A percentile compares a stretch with the other conserved stretches of the same genome.
phyloP scores from a whole-genome alignment of 805 yeast genomes.

The Nakazawaea wickerhamii region DNA sequence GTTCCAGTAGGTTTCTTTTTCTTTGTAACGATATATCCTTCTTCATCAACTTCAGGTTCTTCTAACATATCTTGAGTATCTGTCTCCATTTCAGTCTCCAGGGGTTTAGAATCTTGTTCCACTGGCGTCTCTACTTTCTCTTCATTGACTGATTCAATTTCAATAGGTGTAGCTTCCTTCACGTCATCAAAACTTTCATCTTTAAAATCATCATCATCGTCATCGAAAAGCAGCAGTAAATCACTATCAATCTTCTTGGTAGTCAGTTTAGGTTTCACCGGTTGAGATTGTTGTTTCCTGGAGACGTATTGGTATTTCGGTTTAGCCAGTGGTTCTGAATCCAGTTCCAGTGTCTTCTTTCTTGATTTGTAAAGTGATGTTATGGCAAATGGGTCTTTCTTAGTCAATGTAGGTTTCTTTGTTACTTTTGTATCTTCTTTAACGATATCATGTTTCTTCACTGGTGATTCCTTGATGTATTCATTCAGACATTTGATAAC shows the following conservation, averaged over 20 bases:
- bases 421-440: not conserved
- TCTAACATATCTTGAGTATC: slow-evolving; percentile 16
- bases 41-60: slow-evolving; percentile 35
- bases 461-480: not conserved
- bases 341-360: slow-evolving; percentile 5
- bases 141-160: not conserved
- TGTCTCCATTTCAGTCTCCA: slow-evolving; percentile 8
- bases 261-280: slow-evolving; percentile 7
- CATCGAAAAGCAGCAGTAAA: slow-evolving; percentile 11
- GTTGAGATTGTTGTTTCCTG: slow-evolving; percentile 16
- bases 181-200: slow-evolving; percentile 5
- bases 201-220: slow-evolving; percentile 13
- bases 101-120: not conserved
- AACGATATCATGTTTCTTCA: slow-evolving; percentile 1
- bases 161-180: slow-evolving; percentile 6
- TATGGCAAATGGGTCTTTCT: slow-evolving; percentile 10
- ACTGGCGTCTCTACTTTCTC: not conserved
- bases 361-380: slow-evolving; percentile 13
- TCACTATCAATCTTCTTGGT: slow-evolving; percentile 11
- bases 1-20: slow-evolving; percentile 11
- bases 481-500: slow-evolving; percentile 16
- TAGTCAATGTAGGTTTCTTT: not conserved
- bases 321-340: slow-evolving; percentile 1
- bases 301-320: slow-evolving; percentile 13
- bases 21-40: slow-evolving; percentile 42